These are phyloP conservation scores for Pseudogymnoascus sp. DNA, from an alignment of 2,329 filamentous ascomycete species.

Conservation along the genomic window DNA sequence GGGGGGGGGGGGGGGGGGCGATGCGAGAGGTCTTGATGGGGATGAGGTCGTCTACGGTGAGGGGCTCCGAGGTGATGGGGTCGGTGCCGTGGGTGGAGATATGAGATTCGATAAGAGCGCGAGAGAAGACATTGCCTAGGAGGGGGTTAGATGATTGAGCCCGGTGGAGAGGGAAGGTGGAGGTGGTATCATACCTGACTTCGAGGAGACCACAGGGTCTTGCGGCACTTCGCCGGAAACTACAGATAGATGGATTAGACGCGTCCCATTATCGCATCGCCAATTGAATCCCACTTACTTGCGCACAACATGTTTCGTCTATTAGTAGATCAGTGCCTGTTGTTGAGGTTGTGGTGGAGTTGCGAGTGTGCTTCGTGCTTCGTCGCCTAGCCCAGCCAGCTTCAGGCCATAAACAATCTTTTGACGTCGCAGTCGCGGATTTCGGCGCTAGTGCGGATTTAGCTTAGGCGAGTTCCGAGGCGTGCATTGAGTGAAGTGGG, in stretches of 20 bases:
- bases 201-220: conserved; percentile 87
- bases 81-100: conserved; percentile 90
- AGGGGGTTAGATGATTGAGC: conserved; percentile 17
- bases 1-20: conserved; percentile 73
- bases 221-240: conserved; percentile 96
- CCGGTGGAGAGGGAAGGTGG: conserved; percentile 14
- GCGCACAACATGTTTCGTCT: conserved; percentile 51
- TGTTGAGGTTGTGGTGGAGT: background rate
- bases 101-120: conserved; percentile 88
- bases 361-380: conserved; percentile 2
- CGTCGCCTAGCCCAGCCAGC: background rate
- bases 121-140: conserved; percentile 83
- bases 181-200: conserved; percentile 64
- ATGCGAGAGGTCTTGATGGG: conserved; percentile 75
- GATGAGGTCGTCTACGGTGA: conserved; percentile 76
- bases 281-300: conserved; percentile 41
- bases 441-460: conserved; percentile 2
- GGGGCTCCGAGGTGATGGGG: conserved; percentile 78
- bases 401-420: conserved; percentile 8
- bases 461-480: conserved; percentile 7
- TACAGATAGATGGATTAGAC: conserved; percentile 30
- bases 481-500: conserved; percentile 3
- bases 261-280: conserved; percentile 17
- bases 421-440: conserved; percentile 2
- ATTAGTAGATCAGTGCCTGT: background rate